phyloP scores from a whole-genome alignment of 1,139 yeast species.

The Spathaspora sp. region DNA sequence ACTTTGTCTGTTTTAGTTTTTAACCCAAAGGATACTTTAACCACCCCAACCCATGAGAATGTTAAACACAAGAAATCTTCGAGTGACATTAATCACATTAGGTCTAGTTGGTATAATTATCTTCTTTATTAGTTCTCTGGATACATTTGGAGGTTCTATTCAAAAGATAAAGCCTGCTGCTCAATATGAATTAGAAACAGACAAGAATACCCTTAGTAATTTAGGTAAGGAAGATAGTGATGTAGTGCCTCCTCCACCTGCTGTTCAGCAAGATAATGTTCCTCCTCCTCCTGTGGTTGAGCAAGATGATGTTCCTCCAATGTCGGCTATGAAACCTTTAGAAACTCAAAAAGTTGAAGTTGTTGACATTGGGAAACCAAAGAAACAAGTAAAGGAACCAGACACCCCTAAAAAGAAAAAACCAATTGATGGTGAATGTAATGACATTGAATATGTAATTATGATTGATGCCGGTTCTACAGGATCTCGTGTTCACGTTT shows the following conservation, averaged over 20 bases:
- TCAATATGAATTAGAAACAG: slow-evolving; percentile 1
- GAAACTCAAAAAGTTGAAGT: neutral
- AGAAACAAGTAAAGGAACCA: neutral
- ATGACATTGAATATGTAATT: slow-evolving; percentile 53
- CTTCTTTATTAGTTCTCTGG: slow-evolving; percentile 2
- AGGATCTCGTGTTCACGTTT: slow-evolving; percentile 93
- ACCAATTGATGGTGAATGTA: slow-evolving; percentile 19
- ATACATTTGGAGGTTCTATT: slow-evolving; percentile 3
- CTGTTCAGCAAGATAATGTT: neutral
- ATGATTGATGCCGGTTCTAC: slow-evolving; percentile 98
- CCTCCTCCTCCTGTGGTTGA: neutral
- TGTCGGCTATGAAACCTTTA: neutral
- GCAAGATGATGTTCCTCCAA: neutral
- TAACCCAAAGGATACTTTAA: neutral
- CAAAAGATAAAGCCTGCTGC: slow-evolving; percentile 6
- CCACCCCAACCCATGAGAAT: neutral
- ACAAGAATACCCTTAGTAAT: neutral
- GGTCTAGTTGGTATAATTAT: slow-evolving; percentile 3
- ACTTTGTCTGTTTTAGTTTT: too few relatives aligned
- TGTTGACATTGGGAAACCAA: neutral
- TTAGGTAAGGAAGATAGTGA: neutral
- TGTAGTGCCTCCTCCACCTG: neutral
- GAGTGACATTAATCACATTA: slow-evolving; percentile 1
- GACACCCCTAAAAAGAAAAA: neutral
- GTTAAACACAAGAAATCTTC: slow-evolving; percentile 5